A percentile compares a stretch with the other conserved stretches of the same genome.
These are phyloP conservation scores for Penicillium carneum DNA, from an alignment of 2,329 filamentous ascomycete species.

Conservation along the genomic window DNA sequence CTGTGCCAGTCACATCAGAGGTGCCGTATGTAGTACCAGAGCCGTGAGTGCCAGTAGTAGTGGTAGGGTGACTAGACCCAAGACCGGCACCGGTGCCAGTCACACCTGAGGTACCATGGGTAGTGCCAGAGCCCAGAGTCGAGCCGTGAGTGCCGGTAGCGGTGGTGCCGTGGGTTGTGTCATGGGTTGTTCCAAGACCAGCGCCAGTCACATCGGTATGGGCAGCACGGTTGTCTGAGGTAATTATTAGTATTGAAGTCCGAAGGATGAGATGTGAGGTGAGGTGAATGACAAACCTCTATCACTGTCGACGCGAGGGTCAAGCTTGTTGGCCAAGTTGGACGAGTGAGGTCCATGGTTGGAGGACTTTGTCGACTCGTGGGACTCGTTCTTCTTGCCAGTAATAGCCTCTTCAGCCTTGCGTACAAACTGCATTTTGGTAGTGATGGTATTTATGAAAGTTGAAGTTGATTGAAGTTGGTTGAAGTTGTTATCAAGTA, in stretches of 20 bases:
- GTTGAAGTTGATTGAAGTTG: background rate
- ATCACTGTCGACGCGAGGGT: constrained; percentile 32
- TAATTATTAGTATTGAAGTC: background rate
- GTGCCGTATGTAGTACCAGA: background rate
- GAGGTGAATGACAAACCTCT: constrained; percentile 19
- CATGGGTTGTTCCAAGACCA: background rate
- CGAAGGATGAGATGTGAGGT: background rate
- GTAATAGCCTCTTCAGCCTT: constrained; percentile 56
- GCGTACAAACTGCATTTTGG: constrained; percentile 43
- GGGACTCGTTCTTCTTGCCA: constrained; percentile 36
- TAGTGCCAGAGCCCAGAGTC: background rate
- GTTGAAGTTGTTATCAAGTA: background rate
- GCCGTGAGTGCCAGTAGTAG: no score
- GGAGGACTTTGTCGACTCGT: constrained; percentile 19
- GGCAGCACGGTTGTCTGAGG: constrained; percentile 18
- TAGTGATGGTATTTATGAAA: background rate
- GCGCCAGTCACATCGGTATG: constrained; percentile 10
- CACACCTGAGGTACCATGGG: background rate
- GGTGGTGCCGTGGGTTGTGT: background rate
- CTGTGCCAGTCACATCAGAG: background rate
- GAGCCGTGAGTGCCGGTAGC: no score
- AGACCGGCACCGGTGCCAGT: background rate
- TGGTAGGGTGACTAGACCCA: no score
- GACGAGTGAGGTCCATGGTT: constrained; percentile 29
- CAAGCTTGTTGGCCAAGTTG: constrained; percentile 30